Conservation (phyloP, 129 eudicot genomes). For the Flaveria bidentis region DNA sequence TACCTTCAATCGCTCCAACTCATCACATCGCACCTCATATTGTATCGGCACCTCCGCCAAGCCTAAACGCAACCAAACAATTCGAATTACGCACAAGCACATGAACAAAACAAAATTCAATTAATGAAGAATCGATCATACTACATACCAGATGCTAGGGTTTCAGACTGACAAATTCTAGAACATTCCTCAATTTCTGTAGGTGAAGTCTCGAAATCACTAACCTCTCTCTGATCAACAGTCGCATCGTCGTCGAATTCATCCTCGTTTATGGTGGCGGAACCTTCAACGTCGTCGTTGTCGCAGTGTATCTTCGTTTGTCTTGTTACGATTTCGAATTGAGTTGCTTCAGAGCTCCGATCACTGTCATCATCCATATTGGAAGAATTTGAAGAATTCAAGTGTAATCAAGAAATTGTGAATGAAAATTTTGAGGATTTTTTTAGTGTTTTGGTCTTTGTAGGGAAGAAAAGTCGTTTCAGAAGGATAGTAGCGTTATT, state of each 20-base stretch:
- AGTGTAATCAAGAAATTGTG: slow-evolving; percentile 15
- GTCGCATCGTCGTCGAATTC: slow-evolving; percentile 24
- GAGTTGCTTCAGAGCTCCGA: slow-evolving; percentile 37
- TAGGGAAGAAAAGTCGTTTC: slow-evolving; percentile 30
- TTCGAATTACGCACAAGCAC: slow-evolving; percentile 4
- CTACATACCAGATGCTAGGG: slow-evolving; percentile 44
- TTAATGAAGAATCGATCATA: slow-evolving; percentile 5
- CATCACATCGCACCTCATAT: slow-evolving; percentile 29
- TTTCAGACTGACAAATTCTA: slow-evolving; percentile 30
- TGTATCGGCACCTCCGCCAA: slow-evolving; percentile 32
- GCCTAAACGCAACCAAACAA: slow-evolving; percentile 6
- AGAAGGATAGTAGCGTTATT: neutral
- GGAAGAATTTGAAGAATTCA: slow-evolving; percentile 26
- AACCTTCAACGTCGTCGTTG: slow-evolving; percentile 10
- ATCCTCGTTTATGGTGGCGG: slow-evolving; percentile 1
- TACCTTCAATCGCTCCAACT: slow-evolving; percentile 34
- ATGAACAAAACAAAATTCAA: slow-evolving; percentile 6
- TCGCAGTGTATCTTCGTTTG: neutral
- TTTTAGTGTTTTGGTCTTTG: slow-evolving; percentile 28
- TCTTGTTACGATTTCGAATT: slow-evolving; percentile 15
- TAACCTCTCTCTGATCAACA: slow-evolving; percentile 9
- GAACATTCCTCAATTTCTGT: slow-evolving; percentile 11
- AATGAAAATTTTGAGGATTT: slow-evolving; percentile 3
- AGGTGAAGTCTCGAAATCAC: slow-evolving; percentile 17
- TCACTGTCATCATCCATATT: slow-evolving; percentile 33